Evolutionary conservation across 2,329 filamentous ascomycete genomes (phyloP).

Genomic region (Colletotrichum truncatum): DNA sequence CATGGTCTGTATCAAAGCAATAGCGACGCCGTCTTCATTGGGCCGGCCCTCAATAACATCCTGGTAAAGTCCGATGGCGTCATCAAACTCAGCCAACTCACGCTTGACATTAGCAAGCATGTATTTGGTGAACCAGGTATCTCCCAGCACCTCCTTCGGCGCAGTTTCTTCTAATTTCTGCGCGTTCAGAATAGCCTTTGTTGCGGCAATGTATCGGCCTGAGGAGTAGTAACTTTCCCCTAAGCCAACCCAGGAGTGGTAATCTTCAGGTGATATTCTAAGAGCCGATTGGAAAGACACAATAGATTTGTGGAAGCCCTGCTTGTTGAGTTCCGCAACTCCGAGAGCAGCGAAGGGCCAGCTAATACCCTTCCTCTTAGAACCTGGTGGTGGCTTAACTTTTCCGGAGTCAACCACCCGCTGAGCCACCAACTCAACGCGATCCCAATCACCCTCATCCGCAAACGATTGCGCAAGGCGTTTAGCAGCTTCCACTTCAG

Average conservation of each 20-base stretch:
- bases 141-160: conserved; percentile 52
- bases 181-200: conserved; percentile 88
- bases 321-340: conserved; percentile 93
- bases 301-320: conserved; percentile 88
- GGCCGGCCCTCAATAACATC: conserved; percentile 74
- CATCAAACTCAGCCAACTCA: conserved; percentile 89
- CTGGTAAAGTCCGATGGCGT: conserved; percentile 80
- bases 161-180: conserved; percentile 74
- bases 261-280: conserved; percentile 84
- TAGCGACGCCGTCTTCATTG: conserved; percentile 84
- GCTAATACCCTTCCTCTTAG: conserved; percentile 90
- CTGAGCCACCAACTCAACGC: conserved; percentile 91
- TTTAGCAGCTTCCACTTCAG: conserved; percentile 88
- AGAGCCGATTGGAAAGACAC: conserved; percentile 92
- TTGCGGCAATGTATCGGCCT: conserved; percentile 91
- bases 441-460: conserved; percentile 92
- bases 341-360: conserved; percentile 97
- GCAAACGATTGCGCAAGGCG: conserved; percentile 87
- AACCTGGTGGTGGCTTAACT: conserved; percentile 88
- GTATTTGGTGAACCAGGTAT: conserved; percentile 95
- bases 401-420: conserved; percentile 95
- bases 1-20: conserved; percentile 88
- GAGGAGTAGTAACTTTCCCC: conserved; percentile 98
- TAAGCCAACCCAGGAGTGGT: conserved; percentile 94
- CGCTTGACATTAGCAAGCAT: conserved; percentile 96